Conservation (phyloP, 345 rosid genomes). For the Populus euphratica region DNA sequence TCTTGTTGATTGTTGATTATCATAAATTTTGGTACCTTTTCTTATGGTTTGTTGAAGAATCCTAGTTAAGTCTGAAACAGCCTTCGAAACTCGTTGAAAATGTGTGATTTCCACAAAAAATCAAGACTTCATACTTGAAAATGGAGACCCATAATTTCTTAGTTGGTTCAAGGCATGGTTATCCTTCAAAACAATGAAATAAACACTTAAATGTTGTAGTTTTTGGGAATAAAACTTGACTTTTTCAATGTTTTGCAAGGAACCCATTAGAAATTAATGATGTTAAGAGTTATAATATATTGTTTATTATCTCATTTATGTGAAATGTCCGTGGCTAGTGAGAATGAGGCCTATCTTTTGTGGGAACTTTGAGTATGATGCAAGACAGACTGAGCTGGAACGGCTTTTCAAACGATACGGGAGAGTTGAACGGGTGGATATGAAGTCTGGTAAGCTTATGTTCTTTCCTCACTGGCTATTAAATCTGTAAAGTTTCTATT, state of each 20-base stretch:
- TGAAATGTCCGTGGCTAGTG: not conserved
- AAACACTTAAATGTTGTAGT: not conserved
- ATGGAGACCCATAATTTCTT: not conserved
- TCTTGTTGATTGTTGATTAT: not conserved
- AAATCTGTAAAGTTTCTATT: not conserved
- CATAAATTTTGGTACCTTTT: not conserved
- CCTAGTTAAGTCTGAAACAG: not conserved
- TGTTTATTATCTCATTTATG: not conserved
- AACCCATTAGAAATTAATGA: not conserved
- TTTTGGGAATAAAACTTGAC: not conserved
- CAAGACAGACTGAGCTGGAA: constrained; percentile 77
- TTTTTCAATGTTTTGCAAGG: not conserved
- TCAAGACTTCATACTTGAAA: not conserved
- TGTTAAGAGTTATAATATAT: not conserved
- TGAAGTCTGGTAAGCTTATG: constrained; percentile 78
- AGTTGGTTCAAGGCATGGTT: not conserved
- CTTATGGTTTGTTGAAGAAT: not conserved
- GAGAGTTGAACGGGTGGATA: constrained; percentile 80
- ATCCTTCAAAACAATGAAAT: not conserved
- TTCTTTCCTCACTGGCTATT: not conserved
- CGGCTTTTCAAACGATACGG: constrained; percentile 83
- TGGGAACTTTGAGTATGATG: constrained; percentile 91
- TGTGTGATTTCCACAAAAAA: not conserved
- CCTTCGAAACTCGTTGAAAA: not conserved
- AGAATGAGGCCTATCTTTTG: constrained; percentile 86